Evolutionary conservation across 306 rosid species (phyloP), one percentile per base, ranked within the genome.

Genomic region (Mucuna pruriens): DNA sequence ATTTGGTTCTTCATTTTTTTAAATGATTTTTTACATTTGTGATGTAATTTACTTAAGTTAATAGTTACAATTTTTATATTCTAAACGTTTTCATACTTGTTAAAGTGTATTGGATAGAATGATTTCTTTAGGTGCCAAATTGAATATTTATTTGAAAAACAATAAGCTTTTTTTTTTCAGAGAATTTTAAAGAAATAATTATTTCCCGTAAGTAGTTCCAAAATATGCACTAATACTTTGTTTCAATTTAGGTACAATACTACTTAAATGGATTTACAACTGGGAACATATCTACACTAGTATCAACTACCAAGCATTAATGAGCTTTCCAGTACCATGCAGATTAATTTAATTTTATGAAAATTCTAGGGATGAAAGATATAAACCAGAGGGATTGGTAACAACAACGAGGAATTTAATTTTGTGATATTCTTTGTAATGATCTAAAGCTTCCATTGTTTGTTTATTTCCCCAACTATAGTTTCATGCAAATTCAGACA

Each of bases 401-500:
- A 63, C 31, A 51, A 63, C 31, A 57, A 75, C 0, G 15, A 22
- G 12, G 57, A 16, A 46, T 60, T 58, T 55, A 61, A 66, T 44
- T 57, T 60, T 60, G 40, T 52, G 44, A 52, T 9, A 51, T 17
- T 73, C 5, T 61, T 71, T 77, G 4, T 52, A 19, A 48, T 39
- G 51, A 23, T 77, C 36, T 44, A 78, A 65, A 57, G 64, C 61
- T 66, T 58, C 7, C 34, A 29, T 60, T 49, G 55, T 66, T 58
- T 65, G 31, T 84, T 74, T 58, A 34, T 84, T 65, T 71, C 62
- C 12, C 51, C 1, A 49, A 40, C 51, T 31, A 42, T 5, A 52
- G 10, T 63, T 70, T 39, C 48, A 70, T 48, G 42, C 48, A 76
- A 45, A 72, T 73, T 38, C 71, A 67, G 19, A 58, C 76, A 78